Evolutionary conservation across 352 stramenopile genomes (phyloP), one percentile per base, ranked within the genome.

Genomic region (Plasmopara halstedii): DNA sequence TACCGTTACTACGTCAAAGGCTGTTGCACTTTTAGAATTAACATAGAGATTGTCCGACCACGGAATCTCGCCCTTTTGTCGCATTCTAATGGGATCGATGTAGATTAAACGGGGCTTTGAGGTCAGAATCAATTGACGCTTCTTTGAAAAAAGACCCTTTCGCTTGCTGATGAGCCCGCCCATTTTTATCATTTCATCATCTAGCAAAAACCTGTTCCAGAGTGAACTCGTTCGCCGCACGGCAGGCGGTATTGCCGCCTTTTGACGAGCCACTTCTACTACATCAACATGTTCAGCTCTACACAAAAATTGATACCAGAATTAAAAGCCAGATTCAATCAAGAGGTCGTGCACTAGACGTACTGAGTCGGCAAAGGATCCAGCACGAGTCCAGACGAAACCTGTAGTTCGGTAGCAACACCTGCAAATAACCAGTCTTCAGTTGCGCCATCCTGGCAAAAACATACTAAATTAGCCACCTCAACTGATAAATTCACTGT

Each of bases 81-180:
- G 83, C 82, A 91, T 94, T 71, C 82, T 82, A 67, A 91, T 91
- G 38, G 82, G 69, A 46, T 94, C 82, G 56, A 94, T 94, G 76
- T 94, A 94, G 56, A 94, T 94, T 62, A 94, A 59, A 29, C 82
- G 79, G 25, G 82, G 82, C 58, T 80, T 84, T 0, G 82, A 91
- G 21, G 82, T 94, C 43, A 94, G 55, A 47, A 94, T 88, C 42
- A 94, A 60, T 64, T 87, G 82, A 42, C 82, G 64, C 48, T 91
- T 94, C 63, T 93, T 94, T 22, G 82, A 94, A 42, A 94, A 94
- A 19, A 94, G 63, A 2, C 82, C 82, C 51, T 94, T 94, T 53
- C 82, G 75, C 48, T 91, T 91, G 77, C 79, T 91, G 56, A 91
- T 86, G 36, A 94, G 71, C 1, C 82, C 77, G 8, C 69, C 64